Evolutionary conservation across 2,329 filamentous ascomycete genomes (phyloP), one percentile per base, ranked within the genome.

Genomic region (Beauveria sp.): DNA sequence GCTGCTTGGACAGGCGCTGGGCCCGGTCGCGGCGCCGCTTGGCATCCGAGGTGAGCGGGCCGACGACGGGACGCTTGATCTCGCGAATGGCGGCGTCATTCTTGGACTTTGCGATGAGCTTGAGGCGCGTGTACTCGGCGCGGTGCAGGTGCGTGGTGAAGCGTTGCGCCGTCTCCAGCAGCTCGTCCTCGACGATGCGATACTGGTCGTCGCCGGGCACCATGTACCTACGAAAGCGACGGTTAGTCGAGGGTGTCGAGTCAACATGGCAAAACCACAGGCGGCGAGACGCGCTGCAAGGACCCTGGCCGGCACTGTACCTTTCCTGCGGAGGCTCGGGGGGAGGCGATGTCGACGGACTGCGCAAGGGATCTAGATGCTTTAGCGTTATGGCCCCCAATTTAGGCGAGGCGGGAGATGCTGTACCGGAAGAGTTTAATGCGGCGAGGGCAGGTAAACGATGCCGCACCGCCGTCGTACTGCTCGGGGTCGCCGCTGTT

Each of bases 161-260:
- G 3, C 78, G 75, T 58, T 85, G 82, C 0, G 90, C 90, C 0
- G 86, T 83, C 18, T 81, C 75, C 22, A 88, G 75, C 65, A 95
- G 85, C 66, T 93, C 90, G 67, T 95, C 90, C 72, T 93, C 90
- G 0, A 95, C 90, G 88, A 93, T 93, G 67, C 89, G 86, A 72
- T 85, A 93, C 60, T 75, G 76, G 69, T 93, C 89, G 70, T 95
- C 90, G n/a, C 86, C 86, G 52, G 85, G 79, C 2, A 78, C 75
- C 88, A 93, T 92, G 70, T 79, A 79, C 34, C 84, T 86, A 59
- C 10, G 7, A 18, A 7, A 6, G 34, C 14, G 5, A 16, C 14
- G 5, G 34, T 38, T 38, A 38, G 34, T 16, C 34, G 34, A 38
- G 34, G 12, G 4, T 16, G 34, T 16, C 34, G 12, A 38, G 14